Conservation (phyloP, 2,329 filamentous ascomycete genomes). For the Penicillium sp. region DNA sequence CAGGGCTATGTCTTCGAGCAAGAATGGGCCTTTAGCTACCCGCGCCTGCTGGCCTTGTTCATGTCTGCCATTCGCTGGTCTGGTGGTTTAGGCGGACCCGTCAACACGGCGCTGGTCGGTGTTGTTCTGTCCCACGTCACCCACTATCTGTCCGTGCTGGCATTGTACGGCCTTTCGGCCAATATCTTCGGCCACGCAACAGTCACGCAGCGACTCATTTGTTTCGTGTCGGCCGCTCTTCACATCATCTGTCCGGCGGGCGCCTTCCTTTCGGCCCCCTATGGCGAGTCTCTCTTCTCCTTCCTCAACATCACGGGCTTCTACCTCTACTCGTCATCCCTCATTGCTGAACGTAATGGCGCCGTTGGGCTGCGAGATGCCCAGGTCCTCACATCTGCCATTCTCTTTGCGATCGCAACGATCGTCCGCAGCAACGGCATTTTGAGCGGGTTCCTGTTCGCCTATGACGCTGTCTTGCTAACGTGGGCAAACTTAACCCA, state of each 20-base stretch:
- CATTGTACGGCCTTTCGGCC: slow-evolving; percentile 65
- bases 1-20: slow-evolving; percentile 60
- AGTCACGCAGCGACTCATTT: slow-evolving; percentile 28
- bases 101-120: slow-evolving; percentile 51
- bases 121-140: slow-evolving; percentile 67
- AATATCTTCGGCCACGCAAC: slow-evolving; percentile 50
- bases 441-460: slow-evolving; percentile 73
- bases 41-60: slow-evolving; percentile 44
- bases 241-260: slow-evolving; percentile 86
- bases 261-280: slow-evolving; percentile 83
- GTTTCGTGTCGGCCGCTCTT: slow-evolving; percentile 65
- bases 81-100: slow-evolving; percentile 20
- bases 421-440: slow-evolving; percentile 82
- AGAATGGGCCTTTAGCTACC: slow-evolving; percentile 64
- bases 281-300: slow-evolving; percentile 76
- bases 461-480: slow-evolving; percentile 55
- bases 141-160: slow-evolving; percentile 72
- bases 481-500: slow-evolving; percentile 44
- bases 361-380: slow-evolving; percentile 39
- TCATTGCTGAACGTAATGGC: slow-evolving; percentile 33
- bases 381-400: slow-evolving; percentile 60
- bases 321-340: slow-evolving; percentile 60
- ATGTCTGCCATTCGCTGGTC: slow-evolving; percentile 28
- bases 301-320: slow-evolving; percentile 72
- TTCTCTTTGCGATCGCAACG: slow-evolving; percentile 68